Conservation (phyloP, 2,329 filamentous ascomycete genomes). For the Amauroascus verrucosus region DNA sequence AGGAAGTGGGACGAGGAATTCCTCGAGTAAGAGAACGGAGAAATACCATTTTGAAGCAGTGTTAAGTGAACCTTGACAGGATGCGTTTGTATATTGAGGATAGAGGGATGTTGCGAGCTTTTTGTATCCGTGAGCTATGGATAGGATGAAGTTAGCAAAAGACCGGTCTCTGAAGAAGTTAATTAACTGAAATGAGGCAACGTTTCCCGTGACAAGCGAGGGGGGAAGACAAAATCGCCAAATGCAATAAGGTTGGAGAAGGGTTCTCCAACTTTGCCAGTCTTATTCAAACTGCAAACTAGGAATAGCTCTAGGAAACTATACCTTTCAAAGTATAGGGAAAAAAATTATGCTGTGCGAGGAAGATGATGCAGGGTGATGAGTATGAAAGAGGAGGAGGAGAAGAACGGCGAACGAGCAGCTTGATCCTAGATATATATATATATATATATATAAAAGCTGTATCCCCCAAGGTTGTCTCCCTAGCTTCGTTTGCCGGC, state of each 20-base stretch:
- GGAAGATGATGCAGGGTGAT: neutral
- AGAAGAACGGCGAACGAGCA: neutral
- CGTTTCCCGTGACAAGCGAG: neutral
- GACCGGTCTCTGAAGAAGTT: neutral
- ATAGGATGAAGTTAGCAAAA: neutral
- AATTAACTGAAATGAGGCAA: neutral
- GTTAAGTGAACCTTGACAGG: neutral
- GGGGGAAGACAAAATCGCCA: neutral
- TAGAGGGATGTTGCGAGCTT: neutral
- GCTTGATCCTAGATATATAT: slow-evolving; percentile 1
- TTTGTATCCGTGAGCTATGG: neutral
- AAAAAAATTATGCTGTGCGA: neutral
- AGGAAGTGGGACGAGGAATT: slow-evolving; percentile 45
- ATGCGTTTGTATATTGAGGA: neutral
- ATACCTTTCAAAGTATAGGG: neutral
- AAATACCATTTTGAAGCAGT: slow-evolving; percentile 48
- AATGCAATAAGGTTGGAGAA: neutral
- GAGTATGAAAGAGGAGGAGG: neutral
- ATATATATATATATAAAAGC: neutral
- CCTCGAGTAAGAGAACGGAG: slow-evolving; percentile 49
- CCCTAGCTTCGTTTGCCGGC: neutral
- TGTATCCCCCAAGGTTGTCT: neutral
- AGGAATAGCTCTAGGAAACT: neutral
- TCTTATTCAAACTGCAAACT: neutral
- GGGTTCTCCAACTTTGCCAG: slow-evolving; percentile 5